Conservation (phyloP, 2,329 filamentous ascomycete species). For the Pseudogymnoascus sp. region DNA sequence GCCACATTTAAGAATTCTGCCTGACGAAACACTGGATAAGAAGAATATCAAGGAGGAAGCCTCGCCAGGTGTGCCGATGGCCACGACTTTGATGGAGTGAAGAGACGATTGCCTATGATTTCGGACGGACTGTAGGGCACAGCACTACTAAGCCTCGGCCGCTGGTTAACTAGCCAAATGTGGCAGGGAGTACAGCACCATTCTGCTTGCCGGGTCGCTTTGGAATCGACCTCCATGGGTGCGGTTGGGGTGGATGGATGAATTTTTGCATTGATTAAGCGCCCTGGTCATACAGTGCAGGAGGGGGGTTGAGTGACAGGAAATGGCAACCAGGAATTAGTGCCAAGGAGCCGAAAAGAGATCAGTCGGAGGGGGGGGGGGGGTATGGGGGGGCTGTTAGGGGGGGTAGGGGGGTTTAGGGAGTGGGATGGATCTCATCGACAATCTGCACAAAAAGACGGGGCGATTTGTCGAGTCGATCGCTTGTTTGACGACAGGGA, state of each 20-base stretch:
- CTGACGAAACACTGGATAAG: neutral
- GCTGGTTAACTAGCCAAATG: slow-evolving; percentile 1
- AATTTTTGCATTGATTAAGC: neutral
- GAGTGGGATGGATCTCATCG: neutral
- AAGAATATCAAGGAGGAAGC: neutral
- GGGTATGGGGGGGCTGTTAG: too few species aligned
- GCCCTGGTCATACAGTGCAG: neutral
- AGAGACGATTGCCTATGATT: neutral
- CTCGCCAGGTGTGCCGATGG: neutral
- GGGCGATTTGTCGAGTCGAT: neutral
- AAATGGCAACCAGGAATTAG: neutral
- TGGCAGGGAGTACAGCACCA: neutral
- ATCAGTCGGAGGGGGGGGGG: neutral
- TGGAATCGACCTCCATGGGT: neutral
- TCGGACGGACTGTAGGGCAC: neutral
- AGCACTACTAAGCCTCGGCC: slow-evolving; percentile 1
- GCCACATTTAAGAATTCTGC: neutral
- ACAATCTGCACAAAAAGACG: neutral
- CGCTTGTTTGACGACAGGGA: neutral
- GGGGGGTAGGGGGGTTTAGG: too few species aligned
- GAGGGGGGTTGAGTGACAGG: neutral
- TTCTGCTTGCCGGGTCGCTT: neutral
- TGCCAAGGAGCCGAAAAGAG: neutral
- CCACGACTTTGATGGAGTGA: neutral
- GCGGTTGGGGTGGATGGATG: neutral